These are phyloP conservation scores for Dalbergia cochinchinensis DNA, from an alignment of 306 rosid species.

Conservation along the genomic window DNA sequence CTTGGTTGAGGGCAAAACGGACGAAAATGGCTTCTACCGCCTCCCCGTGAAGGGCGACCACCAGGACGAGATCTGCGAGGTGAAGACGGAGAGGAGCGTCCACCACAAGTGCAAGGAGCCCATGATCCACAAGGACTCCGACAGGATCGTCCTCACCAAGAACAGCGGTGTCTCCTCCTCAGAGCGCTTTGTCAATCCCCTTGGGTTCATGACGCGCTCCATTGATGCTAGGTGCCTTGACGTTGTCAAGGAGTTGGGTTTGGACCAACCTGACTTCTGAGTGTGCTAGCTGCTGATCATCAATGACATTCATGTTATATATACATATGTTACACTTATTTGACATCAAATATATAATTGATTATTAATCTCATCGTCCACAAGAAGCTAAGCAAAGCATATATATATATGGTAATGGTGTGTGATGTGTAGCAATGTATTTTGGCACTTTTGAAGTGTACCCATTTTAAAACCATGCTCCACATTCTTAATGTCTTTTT, in stretches of 20 bases:
- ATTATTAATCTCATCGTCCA: too few relatives aligned
- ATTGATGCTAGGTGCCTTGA: slow-evolving; percentile 28
- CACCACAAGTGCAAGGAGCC: background rate
- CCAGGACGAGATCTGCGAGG: slow-evolving; percentile 55
- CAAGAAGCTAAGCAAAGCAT: too few relatives aligned
- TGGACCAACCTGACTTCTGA: slow-evolving; percentile 21
- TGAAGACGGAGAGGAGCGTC: background rate
- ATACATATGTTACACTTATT: too few relatives aligned
- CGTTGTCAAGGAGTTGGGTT: slow-evolving; percentile 50
- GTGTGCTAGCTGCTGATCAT: too few relatives aligned
- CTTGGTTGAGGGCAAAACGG: background rate
- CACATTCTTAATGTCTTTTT: background rate
- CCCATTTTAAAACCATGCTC: background rate
- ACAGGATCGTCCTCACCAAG: slow-evolving; percentile 51
- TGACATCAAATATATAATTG: too few relatives aligned
- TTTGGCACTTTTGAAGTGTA: background rate
- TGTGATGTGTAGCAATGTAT: background rate
- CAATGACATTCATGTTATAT: too few relatives aligned
- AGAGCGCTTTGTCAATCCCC: slow-evolving; percentile 57
- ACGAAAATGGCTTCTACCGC: slow-evolving; percentile 45
- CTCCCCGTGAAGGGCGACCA: slow-evolving; percentile 44
- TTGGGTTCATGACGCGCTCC: slow-evolving; percentile 60
- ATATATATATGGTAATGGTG: too few relatives aligned
- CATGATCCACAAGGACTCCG: slow-evolving; percentile 26
- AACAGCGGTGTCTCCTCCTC: slow-evolving; percentile 53